Base-by-base conservation (phyloP, 768 basidiomycete genomes). In the Kwoniella dendrophila region DNA sequence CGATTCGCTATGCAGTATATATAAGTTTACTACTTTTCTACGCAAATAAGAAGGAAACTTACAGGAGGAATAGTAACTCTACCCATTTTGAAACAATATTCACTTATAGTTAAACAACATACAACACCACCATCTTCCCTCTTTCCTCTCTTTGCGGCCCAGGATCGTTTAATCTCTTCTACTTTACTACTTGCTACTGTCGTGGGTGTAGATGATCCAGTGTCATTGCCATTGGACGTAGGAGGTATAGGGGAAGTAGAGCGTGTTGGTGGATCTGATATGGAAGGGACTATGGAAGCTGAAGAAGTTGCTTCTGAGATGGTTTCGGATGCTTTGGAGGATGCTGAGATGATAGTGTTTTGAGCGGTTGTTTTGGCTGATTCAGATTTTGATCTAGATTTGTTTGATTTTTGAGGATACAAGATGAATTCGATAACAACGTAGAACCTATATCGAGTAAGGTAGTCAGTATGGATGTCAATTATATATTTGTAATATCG, bases 401-500 rank as follows among this genome's bases (percentile, higher is more conserved):
- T 62, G 20, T 48, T 55, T 7, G 24, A 14, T 47, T 69, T 67
- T 52, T 71, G 72, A 34, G 78, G 78, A 60, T 77, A 76, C 24
- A 78, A 73, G 58, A 79, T 69, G 66, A 74, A 79, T 30, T 77
- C 75, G 10, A 69, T 71, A 26, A 77, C 69, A 54, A 76, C 47
- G 66, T 78, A 79, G 27, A 78, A 56, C 78, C 77, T 70, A 32
- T 16, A 20, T 12, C 30, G 40, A 48, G 55, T n/a, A 20, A 14
- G 32, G 43, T 10, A 18, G 51, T n/a, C 22, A 20, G 27, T 18
- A 18, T 40, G 40, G 29, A 34, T 26, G 49, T 7, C 3, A n/a
- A n/a, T n/a, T n/a, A n/a, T n/a, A n/a, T n/a, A n/a, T n/a, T n/a
- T n/a, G n/a, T n/a, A 27, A 44, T 3, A 36, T 36, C 30, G 22